Evolutionary conservation across 805 yeast species (phyloP).

Genomic region (Maudiozyma saulgeensis): DNA sequence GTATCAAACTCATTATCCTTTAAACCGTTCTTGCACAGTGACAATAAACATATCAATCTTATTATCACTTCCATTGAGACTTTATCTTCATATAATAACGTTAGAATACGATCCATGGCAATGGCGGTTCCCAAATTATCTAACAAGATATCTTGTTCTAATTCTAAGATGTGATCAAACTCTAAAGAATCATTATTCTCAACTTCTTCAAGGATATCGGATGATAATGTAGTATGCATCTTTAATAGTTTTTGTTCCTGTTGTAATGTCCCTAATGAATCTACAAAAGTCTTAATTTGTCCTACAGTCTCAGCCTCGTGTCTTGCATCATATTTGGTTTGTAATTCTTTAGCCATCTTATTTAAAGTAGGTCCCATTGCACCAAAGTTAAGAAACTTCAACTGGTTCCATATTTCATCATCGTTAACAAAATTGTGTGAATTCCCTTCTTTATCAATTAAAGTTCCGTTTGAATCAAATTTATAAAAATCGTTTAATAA

Average conservation of each 20-base stretch:
- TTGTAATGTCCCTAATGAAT: slow-evolving; percentile 57
- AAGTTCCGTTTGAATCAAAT: slow-evolving; percentile 34
- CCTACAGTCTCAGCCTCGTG: slow-evolving; percentile 48
- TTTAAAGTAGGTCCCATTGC: slow-evolving; percentile 68
- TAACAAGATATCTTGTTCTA: slow-evolving; percentile 64
- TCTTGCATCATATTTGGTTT: slow-evolving; percentile 53
- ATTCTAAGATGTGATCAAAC: slow-evolving; percentile 41
- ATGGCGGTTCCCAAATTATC: slow-evolving; percentile 38
- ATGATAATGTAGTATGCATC: slow-evolving; percentile 68
- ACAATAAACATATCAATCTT: slow-evolving; percentile 46
- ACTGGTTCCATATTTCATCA: slow-evolving; percentile 29
- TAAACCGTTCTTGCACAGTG: slow-evolving; percentile 60
- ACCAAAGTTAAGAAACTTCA: slow-evolving; percentile 67
- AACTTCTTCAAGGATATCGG: slow-evolving; percentile 44
- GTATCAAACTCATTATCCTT: slow-evolving; percentile 50
- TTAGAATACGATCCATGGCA: slow-evolving; percentile 31
- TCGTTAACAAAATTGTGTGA: slow-evolving; percentile 16
- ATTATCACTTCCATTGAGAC: slow-evolving; percentile 37
- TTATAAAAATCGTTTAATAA: slow-evolving; percentile 64
- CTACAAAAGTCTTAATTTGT: slow-evolving; percentile 65
- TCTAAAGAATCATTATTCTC: slow-evolving; percentile 20
- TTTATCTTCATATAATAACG: slow-evolving; percentile 39
- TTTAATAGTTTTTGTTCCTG: slow-evolving; percentile 57
- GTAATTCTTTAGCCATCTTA: slow-evolving; percentile 58
- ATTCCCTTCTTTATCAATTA: slow-evolving; percentile 18